Conservation (phyloP, 2,329 filamentous ascomycete species). For the Talaromyces funiculosus region DNA sequence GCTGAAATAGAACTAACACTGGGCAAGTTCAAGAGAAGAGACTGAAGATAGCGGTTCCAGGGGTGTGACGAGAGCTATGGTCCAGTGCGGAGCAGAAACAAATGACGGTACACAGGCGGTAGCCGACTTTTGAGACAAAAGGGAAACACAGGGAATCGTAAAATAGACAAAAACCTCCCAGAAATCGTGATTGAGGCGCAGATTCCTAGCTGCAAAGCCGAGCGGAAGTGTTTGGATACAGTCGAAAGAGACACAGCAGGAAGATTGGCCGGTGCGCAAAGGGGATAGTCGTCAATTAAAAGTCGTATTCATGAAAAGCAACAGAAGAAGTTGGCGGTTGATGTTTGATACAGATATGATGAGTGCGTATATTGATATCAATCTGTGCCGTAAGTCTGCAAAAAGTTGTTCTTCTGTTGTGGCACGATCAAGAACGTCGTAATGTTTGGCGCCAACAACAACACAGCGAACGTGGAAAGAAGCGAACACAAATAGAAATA, state of each 20-base stretch:
- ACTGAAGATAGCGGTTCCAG: not conserved
- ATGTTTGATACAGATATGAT: constrained; percentile 4
- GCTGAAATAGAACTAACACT: not conserved
- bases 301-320: constrained; percentile 6
- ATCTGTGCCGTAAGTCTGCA: not conserved
- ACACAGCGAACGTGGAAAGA: not conserved
- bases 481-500: not conserved
- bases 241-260: constrained; percentile 10
- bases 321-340: constrained; percentile 3
- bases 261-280: constrained; percentile 8
- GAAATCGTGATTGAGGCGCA: constrained; percentile 23
- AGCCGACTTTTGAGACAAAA: constrained; percentile 15
- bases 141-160: constrained; percentile 16
- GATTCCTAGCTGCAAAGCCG: constrained; percentile 16
- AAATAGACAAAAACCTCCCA: constrained; percentile 29
- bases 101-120: constrained; percentile 11
- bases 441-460: not conserved
- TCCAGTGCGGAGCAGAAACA: constrained; percentile 10
- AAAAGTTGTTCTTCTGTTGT: not conserved
- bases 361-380: not conserved
- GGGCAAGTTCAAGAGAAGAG: not conserved
- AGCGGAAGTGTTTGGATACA: constrained; percentile 2
- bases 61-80: not conserved
- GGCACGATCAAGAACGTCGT: not conserved
- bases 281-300: constrained; percentile 4